Conservation (phyloP, 129 eudicot species). For the Escallonia rubra region DNA sequence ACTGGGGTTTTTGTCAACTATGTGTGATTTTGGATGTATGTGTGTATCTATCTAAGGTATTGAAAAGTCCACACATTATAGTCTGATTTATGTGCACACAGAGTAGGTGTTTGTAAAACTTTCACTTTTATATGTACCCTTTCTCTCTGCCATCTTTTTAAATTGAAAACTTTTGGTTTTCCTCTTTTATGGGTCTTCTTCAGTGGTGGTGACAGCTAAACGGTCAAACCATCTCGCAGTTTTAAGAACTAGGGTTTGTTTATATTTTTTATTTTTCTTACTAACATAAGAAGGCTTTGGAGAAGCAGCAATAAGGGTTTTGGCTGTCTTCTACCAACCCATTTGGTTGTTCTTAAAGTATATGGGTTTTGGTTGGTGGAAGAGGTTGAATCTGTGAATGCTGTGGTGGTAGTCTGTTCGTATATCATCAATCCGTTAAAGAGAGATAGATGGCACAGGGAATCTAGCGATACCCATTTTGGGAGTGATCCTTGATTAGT, state of each 20-base stretch:
- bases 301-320: conserved; percentile 33
- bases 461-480: conserved; percentile 27
- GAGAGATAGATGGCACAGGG: conserved; percentile 14
- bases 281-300: conserved; percentile 6
- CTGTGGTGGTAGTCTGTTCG: neutral
- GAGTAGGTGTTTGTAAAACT: conserved; percentile 4
- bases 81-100: too few relatives aligned
- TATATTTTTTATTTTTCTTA: conserved; percentile 1
- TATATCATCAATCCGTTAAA: neutral
- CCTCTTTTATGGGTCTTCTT: conserved; percentile 29
- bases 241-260: conserved; percentile 30
- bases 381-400: conserved; percentile 20
- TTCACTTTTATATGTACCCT: neutral
- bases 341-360: conserved; percentile 42
- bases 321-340: conserved; percentile 63
- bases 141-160: neutral
- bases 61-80: conserved; percentile 29
- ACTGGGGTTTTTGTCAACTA: conserved; percentile 35
- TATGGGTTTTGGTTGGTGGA: conserved; percentile 66
- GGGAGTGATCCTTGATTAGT: conserved; percentile 7
- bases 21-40: conserved; percentile 16
- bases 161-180: conserved; percentile 10
- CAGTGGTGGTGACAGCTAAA: conserved; percentile 44
- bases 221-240: conserved; percentile 29
- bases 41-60: conserved; percentile 14